Percentiles rank a stretch among this genome's conserved stretches.
Evolutionary conservation across 208 protist genomes (phyloP).

Genomic region (Acanthamoeba quina): DNA sequence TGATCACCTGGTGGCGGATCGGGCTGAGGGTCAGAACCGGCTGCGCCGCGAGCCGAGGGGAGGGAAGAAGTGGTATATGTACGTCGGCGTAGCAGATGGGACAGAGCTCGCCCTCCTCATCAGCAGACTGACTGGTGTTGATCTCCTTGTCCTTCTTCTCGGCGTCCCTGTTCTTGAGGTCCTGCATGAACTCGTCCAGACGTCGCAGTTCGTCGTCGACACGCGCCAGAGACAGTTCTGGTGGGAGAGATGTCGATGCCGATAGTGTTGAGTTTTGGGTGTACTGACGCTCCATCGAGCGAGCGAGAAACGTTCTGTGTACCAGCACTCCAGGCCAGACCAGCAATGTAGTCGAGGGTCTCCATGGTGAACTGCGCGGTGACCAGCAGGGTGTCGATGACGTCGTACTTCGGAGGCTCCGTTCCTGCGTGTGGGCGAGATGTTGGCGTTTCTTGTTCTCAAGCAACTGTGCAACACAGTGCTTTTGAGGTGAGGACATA

Average conservation of each 20-base stretch:
- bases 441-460: neutral
- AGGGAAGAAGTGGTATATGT: neutral
- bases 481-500: neutral
- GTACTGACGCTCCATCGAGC: neutral
- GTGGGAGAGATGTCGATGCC: neutral
- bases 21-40: neutral
- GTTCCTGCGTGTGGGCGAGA: neutral
- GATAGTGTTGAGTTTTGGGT: neutral
- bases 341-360: slow-evolving; percentile 27
- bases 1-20: neutral
- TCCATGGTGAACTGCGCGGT: slow-evolving; percentile 50
- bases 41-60: neutral
- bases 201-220: neutral
- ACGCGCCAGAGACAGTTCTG: neutral
- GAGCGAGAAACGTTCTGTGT: neutral
- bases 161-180: slow-evolving; percentile 23
- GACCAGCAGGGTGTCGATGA: slow-evolving; percentile 14
- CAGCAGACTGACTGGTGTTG: neutral
- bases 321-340: neutral
- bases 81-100: slow-evolving; percentile 70
- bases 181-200: slow-evolving; percentile 17
- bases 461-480: neutral
- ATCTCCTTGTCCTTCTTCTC: slow-evolving; percentile 38
- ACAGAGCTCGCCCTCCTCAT: slow-evolving; percentile 72
- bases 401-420: neutral